phyloP scores from a whole-genome alignment of 495 filamentous ascomycete species.

The Pyrenula massariospora region DNA sequence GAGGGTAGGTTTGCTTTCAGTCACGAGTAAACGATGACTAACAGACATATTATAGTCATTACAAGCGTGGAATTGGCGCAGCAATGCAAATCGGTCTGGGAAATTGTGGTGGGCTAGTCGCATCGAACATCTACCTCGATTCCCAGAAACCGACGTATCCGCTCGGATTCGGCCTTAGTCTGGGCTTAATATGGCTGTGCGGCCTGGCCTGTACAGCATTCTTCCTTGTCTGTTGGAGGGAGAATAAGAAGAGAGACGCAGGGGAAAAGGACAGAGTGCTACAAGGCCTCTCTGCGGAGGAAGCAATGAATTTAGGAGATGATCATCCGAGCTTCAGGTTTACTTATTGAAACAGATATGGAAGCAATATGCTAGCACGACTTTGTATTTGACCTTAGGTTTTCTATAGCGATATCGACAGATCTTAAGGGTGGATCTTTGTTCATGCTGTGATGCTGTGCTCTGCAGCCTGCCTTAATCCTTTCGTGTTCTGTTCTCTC shows the following conservation, averaged over 20 bases:
- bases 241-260: slow-evolving; percentile 41
- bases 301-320: slow-evolving; percentile 45
- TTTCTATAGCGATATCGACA: no score
- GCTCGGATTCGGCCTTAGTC: slow-evolving; percentile 33
- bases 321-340: slow-evolving; percentile 47
- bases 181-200: slow-evolving; percentile 39
- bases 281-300: slow-evolving; percentile 25
- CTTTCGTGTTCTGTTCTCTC: no score
- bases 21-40: neutral
- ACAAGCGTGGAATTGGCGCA: slow-evolving; percentile 40
- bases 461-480: no score
- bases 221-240: slow-evolving; percentile 30
- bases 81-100: slow-evolving; percentile 42
- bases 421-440: no score
- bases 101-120: slow-evolving; percentile 40
- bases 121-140: slow-evolving; percentile 38
- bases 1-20: slow-evolving; percentile 8
- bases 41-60: slow-evolving; percentile 22
- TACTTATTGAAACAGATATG: slow-evolving; percentile 20
- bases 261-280: slow-evolving; percentile 38
- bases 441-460: no score
- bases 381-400: no score
- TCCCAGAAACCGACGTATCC: slow-evolving; percentile 34
- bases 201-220: slow-evolving; percentile 26
- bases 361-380: no score